phyloP scores from a whole-genome alignment of 176 grass and related monocot genomes.

The Lolium multiflorum region DNA sequence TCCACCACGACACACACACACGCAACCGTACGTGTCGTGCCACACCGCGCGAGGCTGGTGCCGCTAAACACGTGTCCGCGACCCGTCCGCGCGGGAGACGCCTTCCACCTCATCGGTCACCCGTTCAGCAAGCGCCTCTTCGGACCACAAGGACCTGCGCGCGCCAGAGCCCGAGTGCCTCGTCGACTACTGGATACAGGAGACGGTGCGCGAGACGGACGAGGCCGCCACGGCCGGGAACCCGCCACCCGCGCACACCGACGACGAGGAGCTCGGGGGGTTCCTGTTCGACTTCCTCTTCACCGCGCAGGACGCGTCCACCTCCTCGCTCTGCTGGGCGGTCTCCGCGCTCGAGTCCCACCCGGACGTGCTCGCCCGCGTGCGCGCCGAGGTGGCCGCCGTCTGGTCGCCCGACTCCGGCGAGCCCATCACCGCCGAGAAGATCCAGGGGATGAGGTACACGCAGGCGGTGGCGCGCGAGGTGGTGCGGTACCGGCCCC shows the following conservation, averaged over 20 bases:
- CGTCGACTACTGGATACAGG: conserved; percentile 89
- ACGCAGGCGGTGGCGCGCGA: too few relatives aligned
- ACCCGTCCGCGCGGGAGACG: not conserved
- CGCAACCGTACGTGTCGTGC: too few relatives aligned
- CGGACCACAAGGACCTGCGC: conserved; percentile 86
- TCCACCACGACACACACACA: too few relatives aligned
- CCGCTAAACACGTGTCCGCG: accelerated
- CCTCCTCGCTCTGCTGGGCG: conserved; percentile 83
- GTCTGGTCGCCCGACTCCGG: conserved; percentile 66
- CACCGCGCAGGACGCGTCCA: conserved; percentile 92
- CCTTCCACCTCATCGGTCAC: conserved; percentile 81
- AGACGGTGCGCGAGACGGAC: conserved; percentile 50
- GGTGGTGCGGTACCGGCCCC: too few relatives aligned
- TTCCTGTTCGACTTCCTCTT: conserved; percentile 64
- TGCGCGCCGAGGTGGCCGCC: conserved; percentile 66
- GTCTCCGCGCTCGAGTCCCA: conserved; percentile 69
- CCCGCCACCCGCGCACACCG: not conserved
- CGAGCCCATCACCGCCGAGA: conserved; percentile 53
- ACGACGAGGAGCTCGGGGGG: too few relatives aligned
- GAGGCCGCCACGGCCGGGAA: not conserved
- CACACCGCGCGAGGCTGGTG: too few relatives aligned
- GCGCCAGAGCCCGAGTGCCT: conserved; percentile 70
- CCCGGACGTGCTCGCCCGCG: conserved; percentile 76
- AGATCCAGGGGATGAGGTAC: too few relatives aligned
- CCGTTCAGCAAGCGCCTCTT: conserved; percentile 89